A percentile compares a stretch with the other conserved stretches of the same genome.
Evolutionary conservation across 2,329 filamentous ascomycete species (phyloP).

Genomic region (Penicillium sp.): DNA sequence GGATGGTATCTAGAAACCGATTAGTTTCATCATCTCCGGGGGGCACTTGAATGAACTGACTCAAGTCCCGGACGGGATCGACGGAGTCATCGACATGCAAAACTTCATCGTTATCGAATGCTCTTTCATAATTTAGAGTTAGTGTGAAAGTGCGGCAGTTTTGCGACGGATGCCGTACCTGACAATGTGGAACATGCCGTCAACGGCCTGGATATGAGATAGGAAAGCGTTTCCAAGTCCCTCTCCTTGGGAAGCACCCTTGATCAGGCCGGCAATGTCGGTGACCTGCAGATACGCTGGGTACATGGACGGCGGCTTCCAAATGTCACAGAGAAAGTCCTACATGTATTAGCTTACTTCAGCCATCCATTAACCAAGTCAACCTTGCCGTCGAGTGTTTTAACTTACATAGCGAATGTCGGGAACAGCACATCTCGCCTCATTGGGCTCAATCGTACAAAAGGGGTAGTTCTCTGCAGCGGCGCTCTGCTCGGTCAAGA

Average conservation of each 20-base stretch:
- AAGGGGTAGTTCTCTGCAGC: constrained; percentile 16
- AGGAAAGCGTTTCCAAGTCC: constrained; percentile 17
- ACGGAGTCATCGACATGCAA: background rate
- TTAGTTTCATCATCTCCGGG: background rate
- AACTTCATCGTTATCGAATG: constrained; percentile 2
- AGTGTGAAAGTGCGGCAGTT: constrained; percentile 1
- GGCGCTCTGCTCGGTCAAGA: constrained; percentile 15
- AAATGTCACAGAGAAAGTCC: constrained; percentile 16
- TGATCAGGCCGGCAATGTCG: constrained; percentile 14
- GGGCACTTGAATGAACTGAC: constrained; percentile 1
- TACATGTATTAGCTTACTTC: constrained; percentile 1
- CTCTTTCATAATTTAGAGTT: background rate
- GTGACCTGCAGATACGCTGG: constrained; percentile 17
- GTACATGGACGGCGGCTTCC: constrained; percentile 15
- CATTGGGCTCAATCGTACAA: constrained; percentile 18
- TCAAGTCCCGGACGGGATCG: constrained; percentile 3
- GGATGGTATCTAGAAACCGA: constrained; percentile 13
- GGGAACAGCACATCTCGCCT: constrained; percentile 14
- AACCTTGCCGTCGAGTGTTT: background rate
- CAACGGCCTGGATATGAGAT: constrained; percentile 15
- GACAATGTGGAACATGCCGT: constrained; percentile 18
- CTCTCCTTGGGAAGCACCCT: constrained; percentile 12
- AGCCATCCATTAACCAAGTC: background rate
- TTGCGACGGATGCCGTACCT: constrained; percentile 6
- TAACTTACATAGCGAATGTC: constrained; percentile 15